These are phyloP conservation scores for Candida adriatica DNA, from an alignment of 805 yeast species.

Conservation along the genomic window DNA sequence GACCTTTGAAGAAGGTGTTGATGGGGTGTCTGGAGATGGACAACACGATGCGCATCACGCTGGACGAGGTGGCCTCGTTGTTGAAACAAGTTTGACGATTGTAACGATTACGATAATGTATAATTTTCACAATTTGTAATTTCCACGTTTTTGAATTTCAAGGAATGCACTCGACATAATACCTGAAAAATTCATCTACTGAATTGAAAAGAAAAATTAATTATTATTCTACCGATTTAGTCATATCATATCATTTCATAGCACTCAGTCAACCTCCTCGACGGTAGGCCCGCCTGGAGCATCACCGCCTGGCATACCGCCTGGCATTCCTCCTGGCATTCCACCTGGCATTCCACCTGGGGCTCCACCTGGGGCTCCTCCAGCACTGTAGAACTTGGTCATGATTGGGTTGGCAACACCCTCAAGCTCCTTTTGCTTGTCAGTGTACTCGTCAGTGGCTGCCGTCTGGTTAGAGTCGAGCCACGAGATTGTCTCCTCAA, in stretches of 20 bases:
- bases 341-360: constrained; percentile 61
- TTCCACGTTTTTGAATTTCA: too few species aligned
- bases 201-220: too few species aligned
- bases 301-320: constrained; percentile 44
- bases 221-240: too few species aligned
- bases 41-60: constrained; percentile 43
- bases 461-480: constrained; percentile 91
- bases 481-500: constrained; percentile 84
- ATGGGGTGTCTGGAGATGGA: constrained; percentile 49
- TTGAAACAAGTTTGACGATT: too few species aligned
- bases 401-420: constrained; percentile 94
- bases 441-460: constrained; percentile 85
- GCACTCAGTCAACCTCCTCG: constrained; percentile 70
- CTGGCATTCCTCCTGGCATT: constrained; percentile 43
- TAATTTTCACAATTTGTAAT: too few species aligned
- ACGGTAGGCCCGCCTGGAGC: constrained; percentile 53
- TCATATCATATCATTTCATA: too few species aligned
- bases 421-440: constrained; percentile 95
- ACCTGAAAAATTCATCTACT: too few species aligned
- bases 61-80: constrained; percentile 23
- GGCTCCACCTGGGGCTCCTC: constrained; percentile 71
- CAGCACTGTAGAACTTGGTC: constrained; percentile 93
- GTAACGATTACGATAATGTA: too few species aligned
- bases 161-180: too few species aligned
- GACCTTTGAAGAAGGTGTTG: constrained; percentile 34